These are phyloP conservation scores for Trypanosoma rangeli DNA, from an alignment of 208 protist genomes.

Conservation along the genomic window DNA sequence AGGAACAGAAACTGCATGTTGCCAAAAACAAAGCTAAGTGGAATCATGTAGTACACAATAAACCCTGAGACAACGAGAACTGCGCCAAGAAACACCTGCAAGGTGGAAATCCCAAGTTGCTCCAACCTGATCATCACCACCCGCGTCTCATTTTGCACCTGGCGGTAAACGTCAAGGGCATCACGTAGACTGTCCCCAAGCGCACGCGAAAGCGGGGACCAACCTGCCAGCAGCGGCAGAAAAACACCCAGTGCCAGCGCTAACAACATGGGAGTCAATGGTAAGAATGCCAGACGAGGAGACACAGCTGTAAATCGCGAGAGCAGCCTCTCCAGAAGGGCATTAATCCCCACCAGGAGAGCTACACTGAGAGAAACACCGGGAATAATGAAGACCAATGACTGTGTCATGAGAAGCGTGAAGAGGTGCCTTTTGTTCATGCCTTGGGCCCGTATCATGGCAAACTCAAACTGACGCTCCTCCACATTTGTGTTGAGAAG, in stretches of 20 bases:
- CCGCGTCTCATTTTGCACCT: slow-evolving; percentile 82
- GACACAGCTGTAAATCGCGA: slow-evolving; percentile 54
- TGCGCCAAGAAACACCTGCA: slow-evolving; percentile 66
- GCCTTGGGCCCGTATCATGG: slow-evolving; percentile 95
- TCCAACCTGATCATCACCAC: slow-evolving; percentile 90
- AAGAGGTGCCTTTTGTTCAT: slow-evolving; percentile 81
- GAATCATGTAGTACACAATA: slow-evolving; percentile 95
- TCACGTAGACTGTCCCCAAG: slow-evolving; percentile 88
- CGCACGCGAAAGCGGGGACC: slow-evolving; percentile 75
- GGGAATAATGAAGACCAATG: slow-evolving; percentile 90
- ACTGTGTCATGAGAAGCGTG: slow-evolving; percentile 73
- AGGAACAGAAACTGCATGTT: slow-evolving; percentile 91
- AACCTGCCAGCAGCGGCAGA: slow-evolving; percentile 87
- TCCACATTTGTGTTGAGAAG: slow-evolving; percentile 93
- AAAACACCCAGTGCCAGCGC: slow-evolving; percentile 64
- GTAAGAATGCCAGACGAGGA: slow-evolving; percentile 24
- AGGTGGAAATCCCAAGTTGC: slow-evolving; percentile 82
- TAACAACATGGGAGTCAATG: slow-evolving; percentile 47
- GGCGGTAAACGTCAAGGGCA: slow-evolving; percentile 94
- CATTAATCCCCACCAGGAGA: slow-evolving; percentile 65
- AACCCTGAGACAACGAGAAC: slow-evolving; percentile 91
- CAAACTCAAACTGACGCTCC: slow-evolving; percentile 96
- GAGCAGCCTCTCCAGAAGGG: slow-evolving; percentile 63
- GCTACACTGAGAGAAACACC: slow-evolving; percentile 78
- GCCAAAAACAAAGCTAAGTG: slow-evolving; percentile 89